phyloP scores from a whole-genome alignment of 2,329 filamentous ascomycete genomes.

The Penicillium sp. region DNA sequence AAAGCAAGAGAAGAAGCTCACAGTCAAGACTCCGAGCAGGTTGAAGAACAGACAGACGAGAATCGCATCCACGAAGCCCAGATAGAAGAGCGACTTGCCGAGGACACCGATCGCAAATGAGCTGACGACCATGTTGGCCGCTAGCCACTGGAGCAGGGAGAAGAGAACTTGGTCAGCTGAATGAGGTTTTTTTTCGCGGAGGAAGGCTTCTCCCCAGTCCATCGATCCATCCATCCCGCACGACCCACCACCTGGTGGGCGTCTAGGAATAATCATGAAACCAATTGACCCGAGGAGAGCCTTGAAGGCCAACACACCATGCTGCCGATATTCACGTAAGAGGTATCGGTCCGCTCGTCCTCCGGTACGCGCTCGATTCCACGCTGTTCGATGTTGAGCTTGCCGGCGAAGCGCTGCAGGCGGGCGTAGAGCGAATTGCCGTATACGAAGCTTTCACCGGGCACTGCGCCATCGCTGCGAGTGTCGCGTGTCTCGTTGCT shows the following conservation, averaged over 20 bases:
- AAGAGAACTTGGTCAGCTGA: constrained; percentile 18
- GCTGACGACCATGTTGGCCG: constrained; percentile 71
- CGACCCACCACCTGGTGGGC: too few species aligned
- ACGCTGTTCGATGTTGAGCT: constrained; percentile 63
- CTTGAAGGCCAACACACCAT: constrained; percentile 50
- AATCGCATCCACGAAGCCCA: constrained; percentile 68
- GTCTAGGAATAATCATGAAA: not conserved
- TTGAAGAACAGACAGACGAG: constrained; percentile 71
- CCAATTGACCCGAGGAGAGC: not conserved
- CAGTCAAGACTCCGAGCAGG: constrained; percentile 63
- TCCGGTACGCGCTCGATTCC: constrained; percentile 70
- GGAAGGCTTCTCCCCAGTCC: too few species aligned
- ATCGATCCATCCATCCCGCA: too few species aligned
- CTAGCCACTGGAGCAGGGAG: constrained; percentile 56
- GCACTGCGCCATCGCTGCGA: constrained; percentile 42
- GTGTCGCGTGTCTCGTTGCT: constrained; percentile 23
- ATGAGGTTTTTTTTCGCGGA: constrained; percentile 1
- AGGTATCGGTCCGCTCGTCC: constrained; percentile 60
- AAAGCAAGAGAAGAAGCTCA: constrained; percentile 72
- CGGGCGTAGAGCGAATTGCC: constrained; percentile 53
- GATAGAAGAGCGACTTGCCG: constrained; percentile 59
- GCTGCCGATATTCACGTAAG: constrained; percentile 62
- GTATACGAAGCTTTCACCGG: constrained; percentile 54
- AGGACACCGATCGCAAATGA: constrained; percentile 71
- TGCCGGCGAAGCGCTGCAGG: constrained; percentile 58